phyloP scores from a whole-genome alignment of 768 basidiomycete species.

The Sutorius australiensis region DNA sequence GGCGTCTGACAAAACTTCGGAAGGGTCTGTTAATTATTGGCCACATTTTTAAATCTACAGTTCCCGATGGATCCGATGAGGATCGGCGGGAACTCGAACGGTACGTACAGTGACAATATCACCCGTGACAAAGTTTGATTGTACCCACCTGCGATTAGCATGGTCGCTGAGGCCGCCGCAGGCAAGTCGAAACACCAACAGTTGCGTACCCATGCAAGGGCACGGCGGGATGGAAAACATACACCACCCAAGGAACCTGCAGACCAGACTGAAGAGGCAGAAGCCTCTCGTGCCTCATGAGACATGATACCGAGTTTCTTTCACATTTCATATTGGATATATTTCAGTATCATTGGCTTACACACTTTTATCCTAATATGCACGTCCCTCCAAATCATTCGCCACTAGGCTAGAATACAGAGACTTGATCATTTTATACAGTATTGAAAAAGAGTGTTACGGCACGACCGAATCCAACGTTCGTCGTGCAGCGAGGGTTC shows the following conservation, averaged over 20 bases:
- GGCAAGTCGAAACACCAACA: conserved; percentile 61
- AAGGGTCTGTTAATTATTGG: conserved; percentile 88
- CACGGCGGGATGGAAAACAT: conserved; percentile 36
- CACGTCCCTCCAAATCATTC: conserved; percentile 12
- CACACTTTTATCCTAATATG: conserved; percentile 19
- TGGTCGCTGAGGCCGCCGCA: conserved; percentile 82
- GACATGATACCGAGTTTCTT: conserved; percentile 4
- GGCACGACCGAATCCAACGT: background rate
- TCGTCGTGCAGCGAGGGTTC: conserved; percentile 9
- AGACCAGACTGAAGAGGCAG: conserved; percentile 24
- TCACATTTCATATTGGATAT: conserved; percentile 19
- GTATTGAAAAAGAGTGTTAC: conserved; percentile 19
- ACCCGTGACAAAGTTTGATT: background rate
- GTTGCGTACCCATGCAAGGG: conserved; percentile 26
- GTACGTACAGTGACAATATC: conserved; percentile 38
- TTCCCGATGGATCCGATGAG: conserved; percentile 88
- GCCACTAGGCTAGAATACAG: conserved; percentile 16
- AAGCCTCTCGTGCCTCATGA: conserved; percentile 13
- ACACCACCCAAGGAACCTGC: conserved; percentile 34
- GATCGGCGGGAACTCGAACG: conserved; percentile 93
- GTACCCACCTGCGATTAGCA: conserved; percentile 39
- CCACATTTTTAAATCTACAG: conserved; percentile 79
- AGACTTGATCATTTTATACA: conserved; percentile 3
- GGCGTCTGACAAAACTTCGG: background rate
- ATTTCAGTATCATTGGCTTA: conserved; percentile 14